These are phyloP conservation scores for Oldenlandia corymbosa DNA, from an alignment of 257 asterid genomes.

Conservation along the genomic window DNA sequence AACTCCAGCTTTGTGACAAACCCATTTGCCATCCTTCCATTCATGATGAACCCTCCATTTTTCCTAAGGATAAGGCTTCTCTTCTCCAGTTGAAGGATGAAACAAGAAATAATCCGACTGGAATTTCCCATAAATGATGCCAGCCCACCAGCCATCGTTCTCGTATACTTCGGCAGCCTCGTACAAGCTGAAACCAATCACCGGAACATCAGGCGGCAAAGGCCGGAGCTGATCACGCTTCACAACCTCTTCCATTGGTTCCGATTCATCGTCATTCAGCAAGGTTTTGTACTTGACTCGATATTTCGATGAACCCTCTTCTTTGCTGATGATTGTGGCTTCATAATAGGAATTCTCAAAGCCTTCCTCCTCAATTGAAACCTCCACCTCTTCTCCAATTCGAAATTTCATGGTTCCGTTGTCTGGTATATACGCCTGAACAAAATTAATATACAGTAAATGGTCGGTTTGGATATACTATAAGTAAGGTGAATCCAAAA, in stretches of 20 bases:
- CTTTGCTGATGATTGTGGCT: neutral
- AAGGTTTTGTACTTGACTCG: neutral
- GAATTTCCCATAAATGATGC: slow-evolving; percentile 20
- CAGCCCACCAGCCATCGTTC: slow-evolving; percentile 49
- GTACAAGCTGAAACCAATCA: slow-evolving; percentile 1
- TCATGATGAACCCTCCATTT: neutral
- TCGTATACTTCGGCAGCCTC: slow-evolving; percentile 35
- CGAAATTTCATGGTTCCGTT: neutral
- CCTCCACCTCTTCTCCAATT: neutral
- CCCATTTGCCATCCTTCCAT: neutral
- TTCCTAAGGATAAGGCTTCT: neutral
- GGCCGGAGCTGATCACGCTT: slow-evolving; percentile 26
- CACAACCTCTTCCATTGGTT: slow-evolving; percentile 26
- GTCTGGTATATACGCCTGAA: no score
- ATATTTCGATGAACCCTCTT: neutral
- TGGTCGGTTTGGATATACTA: no score
- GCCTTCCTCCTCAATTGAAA: neutral
- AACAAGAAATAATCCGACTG: neutral
- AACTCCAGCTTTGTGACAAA: neutral
- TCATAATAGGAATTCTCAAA: neutral
- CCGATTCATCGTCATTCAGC: slow-evolving; percentile 21
- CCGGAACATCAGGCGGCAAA: slow-evolving; percentile 14
- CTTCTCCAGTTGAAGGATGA: neutral
- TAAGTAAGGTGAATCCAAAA: no score
- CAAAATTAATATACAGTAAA: no score